Conservation (phyloP, 1,284 basidiomycete species). For the Cryptococcus sp. region DNA sequence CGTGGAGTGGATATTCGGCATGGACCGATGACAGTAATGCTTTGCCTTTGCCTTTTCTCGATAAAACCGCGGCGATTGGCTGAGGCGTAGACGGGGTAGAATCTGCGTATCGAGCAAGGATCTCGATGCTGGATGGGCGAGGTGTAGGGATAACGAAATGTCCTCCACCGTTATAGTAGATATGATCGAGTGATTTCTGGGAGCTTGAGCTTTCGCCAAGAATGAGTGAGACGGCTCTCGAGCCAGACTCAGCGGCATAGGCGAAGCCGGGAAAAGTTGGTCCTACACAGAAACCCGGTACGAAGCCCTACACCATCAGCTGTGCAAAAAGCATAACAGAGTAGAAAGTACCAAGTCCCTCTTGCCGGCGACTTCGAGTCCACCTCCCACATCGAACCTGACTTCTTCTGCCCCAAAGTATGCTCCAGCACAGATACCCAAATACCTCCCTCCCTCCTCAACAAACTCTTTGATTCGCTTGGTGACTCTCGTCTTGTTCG, state of each 20-base stretch:
- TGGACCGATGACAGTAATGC: slow-evolving; percentile 61
- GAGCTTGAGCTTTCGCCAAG: slow-evolving; percentile 23
- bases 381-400: slow-evolving; percentile 53
- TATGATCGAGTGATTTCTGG: slow-evolving; percentile 32
- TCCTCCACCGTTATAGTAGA: slow-evolving; percentile 59
- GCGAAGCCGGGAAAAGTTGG: slow-evolving; percentile 58
- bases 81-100: slow-evolving; percentile 18
- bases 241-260: slow-evolving; percentile 52
- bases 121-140: slow-evolving; percentile 29
- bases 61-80: slow-evolving; percentile 55
- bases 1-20: slow-evolving; percentile 59
- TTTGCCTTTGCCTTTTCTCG: slow-evolving; percentile 56
- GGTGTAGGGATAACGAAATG: slow-evolving; percentile 49
- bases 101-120: slow-evolving; percentile 49
- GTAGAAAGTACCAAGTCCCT: slow-evolving; percentile 50
- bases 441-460: slow-evolving; percentile 62
- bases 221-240: slow-evolving; percentile 42
- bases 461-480: slow-evolving; percentile 61
- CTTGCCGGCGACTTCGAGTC: slow-evolving; percentile 52
- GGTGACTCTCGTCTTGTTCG: slow-evolving; percentile 43
- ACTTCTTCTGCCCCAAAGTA: slow-evolving; percentile 54
- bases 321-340: background rate
- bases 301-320: slow-evolving; percentile 51
- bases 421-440: slow-evolving; percentile 63
- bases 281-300: slow-evolving; percentile 54